Conservation (phyloP, 1,139 yeast species). For the Suhomyces terraborum region DNA sequence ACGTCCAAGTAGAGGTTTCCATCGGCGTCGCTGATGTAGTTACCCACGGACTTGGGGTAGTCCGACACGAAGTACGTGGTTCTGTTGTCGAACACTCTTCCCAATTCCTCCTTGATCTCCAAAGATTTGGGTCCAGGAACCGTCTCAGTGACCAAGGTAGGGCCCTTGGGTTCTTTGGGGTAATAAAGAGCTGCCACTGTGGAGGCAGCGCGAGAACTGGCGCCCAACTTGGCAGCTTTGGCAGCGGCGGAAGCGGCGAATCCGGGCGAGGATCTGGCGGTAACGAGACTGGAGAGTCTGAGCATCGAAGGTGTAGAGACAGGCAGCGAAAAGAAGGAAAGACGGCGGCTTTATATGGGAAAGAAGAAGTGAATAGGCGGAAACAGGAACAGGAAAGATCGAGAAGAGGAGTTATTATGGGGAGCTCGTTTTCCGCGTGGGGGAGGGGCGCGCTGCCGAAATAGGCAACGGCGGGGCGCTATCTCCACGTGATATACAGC, state of each 20-base stretch:
- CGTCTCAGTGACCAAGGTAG: constrained; percentile 45
- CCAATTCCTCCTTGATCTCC: constrained; percentile 49
- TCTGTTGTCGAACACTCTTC: constrained; percentile 62
- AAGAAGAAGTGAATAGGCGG: not conserved
- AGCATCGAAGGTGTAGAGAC: constrained; percentile 3
- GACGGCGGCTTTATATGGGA: not conserved
- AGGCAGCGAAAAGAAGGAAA: not conserved
- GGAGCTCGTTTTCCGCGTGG: constrained; percentile 10
- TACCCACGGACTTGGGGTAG: constrained; percentile 65
- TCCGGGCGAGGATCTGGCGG: not conserved
- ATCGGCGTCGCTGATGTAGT: constrained; percentile 71
- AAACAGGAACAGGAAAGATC: not conserved
- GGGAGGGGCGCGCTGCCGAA: no score
- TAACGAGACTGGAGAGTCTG: constrained; percentile 2
- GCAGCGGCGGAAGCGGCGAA: not conserved
- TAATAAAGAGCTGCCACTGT: constrained; percentile 31
- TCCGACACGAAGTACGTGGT: constrained; percentile 72
- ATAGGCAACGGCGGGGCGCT: not conserved
- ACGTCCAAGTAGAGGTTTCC: constrained; percentile 66
- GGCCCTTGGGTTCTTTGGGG: constrained; percentile 58
- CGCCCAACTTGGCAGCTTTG: not conserved
- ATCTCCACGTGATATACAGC: not conserved
- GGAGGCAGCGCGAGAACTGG: not conserved
- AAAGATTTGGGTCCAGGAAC: constrained; percentile 66
- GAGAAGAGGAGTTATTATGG: no score